phyloP scores from a whole-genome alignment of 768 basidiomycete species.

The Tremella mesenterica region DNA sequence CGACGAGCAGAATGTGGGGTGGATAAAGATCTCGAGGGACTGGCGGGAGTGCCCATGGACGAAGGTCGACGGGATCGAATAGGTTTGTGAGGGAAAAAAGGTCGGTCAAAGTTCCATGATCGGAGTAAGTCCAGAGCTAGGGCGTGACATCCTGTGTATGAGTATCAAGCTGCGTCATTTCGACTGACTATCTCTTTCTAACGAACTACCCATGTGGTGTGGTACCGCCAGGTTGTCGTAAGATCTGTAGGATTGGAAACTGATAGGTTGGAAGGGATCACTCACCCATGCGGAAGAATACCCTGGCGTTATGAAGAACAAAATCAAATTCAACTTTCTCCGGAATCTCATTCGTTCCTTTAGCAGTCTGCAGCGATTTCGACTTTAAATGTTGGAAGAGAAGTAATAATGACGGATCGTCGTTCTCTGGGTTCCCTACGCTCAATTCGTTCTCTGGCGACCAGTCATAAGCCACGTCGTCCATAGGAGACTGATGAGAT shows the following conservation, averaged over 20 bases:
- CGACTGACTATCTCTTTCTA: not conserved
- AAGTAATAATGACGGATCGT: slow-evolving; percentile 85
- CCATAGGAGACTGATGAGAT: slow-evolving; percentile 46
- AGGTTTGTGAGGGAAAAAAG: slow-evolving; percentile 48
- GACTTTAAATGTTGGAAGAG: slow-evolving; percentile 81
- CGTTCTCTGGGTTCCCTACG: slow-evolving; percentile 79
- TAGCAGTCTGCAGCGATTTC: slow-evolving; percentile 83
- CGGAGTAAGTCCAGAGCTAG: slow-evolving; percentile 82
- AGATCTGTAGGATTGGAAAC: too few relatives aligned
- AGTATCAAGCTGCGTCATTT: not conserved
- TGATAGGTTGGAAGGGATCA: too few relatives aligned
- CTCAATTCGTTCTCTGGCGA: slow-evolving; percentile 8
- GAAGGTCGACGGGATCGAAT: slow-evolving; percentile 65
- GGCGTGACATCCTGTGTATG: slow-evolving; percentile 79
- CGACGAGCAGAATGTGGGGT: slow-evolving; percentile 13
- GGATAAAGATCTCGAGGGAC: slow-evolving; percentile 2
- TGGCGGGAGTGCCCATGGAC: slow-evolving; percentile 69
- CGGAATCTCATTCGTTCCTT: slow-evolving; percentile 80
- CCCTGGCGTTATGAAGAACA: slow-evolving; percentile 84
- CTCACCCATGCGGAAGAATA: slow-evolving; percentile 90
- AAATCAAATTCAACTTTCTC: slow-evolving; percentile 87
- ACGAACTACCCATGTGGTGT: not conserved
- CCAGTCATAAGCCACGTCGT: slow-evolving; percentile 20
- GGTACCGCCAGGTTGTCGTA: not conserved
- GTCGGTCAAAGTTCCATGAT: slow-evolving; percentile 84